Percentiles rank a stretch among this genome's conserved stretches.
Evolutionary conservation across 2,329 filamentous ascomycete species (phyloP).

Genomic region (Fusarium sp.): DNA sequence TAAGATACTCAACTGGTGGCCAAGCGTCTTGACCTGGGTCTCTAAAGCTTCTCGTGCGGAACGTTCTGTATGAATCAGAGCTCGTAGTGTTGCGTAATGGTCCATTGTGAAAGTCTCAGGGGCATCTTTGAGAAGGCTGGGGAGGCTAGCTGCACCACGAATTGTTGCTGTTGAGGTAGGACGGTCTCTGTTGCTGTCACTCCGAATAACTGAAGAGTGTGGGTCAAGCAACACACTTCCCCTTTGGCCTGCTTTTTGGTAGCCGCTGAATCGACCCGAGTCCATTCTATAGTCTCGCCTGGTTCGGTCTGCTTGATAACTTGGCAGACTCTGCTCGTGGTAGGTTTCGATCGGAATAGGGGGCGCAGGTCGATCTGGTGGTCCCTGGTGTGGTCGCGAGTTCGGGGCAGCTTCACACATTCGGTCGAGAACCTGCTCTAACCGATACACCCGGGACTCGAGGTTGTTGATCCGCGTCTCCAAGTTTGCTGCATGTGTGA

Average conservation of each 20-base stretch:
- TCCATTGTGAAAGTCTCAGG: slow-evolving; percentile 56
- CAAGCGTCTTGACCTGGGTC: slow-evolving; percentile 66
- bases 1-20: slow-evolving; percentile 63
- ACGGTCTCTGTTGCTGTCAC: slow-evolving; percentile 45
- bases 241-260: slow-evolving; percentile 55
- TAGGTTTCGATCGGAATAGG: slow-evolving; percentile 43
- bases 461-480: slow-evolving; percentile 66
- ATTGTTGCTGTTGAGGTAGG: slow-evolving; percentile 63
- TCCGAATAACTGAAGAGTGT: slow-evolving; percentile 8
- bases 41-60: slow-evolving; percentile 68
- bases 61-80: slow-evolving; percentile 69
- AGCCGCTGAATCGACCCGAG: slow-evolving; percentile 46
- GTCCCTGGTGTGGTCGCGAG: slow-evolving; percentile 52
- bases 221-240: slow-evolving; percentile 59
- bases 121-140: slow-evolving; percentile 54
- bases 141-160: slow-evolving; percentile 62
- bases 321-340: not conserved
- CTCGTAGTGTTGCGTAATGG: slow-evolving; percentile 64
- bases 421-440: slow-evolving; percentile 67
- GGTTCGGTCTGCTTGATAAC: slow-evolving; percentile 5
- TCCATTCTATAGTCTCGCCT: slow-evolving; percentile 13
- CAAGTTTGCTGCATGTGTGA: slow-evolving; percentile 67
- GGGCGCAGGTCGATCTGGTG: slow-evolving; percentile 46
- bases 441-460: slow-evolving; percentile 64
- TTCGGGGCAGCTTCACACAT: slow-evolving; percentile 62